A percentile compares a stretch with the other conserved stretches of the same genome.
Evolutionary conservation across 108 stramenopile genomes (phyloP).

Genomic region (Cyclostephanos tholiformis): DNA sequence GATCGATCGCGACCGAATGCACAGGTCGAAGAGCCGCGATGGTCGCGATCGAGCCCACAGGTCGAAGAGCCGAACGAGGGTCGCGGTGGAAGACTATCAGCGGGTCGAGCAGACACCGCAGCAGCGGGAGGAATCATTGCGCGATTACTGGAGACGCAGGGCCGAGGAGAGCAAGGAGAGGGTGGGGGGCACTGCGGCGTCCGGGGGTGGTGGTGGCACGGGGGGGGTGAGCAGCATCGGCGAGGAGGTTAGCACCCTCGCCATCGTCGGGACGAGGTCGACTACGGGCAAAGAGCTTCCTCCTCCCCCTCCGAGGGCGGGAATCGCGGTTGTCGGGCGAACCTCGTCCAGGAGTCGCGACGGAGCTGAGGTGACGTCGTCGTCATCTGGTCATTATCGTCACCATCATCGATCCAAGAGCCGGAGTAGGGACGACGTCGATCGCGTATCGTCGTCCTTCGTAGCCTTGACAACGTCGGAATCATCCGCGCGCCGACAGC

Average conservation of each 20-base stretch:
- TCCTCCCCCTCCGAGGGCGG: not conserved
- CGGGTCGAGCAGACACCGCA: not conserved
- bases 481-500: not conserved
- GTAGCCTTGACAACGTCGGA: too few relatives aligned
- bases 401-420: slow-evolving; percentile 19
- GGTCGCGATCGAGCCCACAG: too few relatives aligned
- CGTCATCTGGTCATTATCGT: not conserved
- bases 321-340: not conserved
- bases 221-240: not conserved
- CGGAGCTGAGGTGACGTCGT: not conserved
- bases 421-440: slow-evolving; percentile 6
- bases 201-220: too few relatives aligned
- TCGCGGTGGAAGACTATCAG: not conserved
- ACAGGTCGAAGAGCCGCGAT: too few relatives aligned
- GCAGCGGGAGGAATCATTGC: slow-evolving; percentile 15
- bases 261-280: not conserved
- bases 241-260: not conserved
- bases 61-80: too few relatives aligned
- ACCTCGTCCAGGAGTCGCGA: not conserved
- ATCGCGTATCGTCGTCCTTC: not conserved
- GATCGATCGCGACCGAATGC: not conserved
- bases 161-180: slow-evolving; percentile 39
- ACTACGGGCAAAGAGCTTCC: not conserved
- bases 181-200: not conserved
- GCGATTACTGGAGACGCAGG: slow-evolving; percentile 41